Conservation (phyloP, 169 alveolate genomes). For the Perkinsus chesapeaki region DNA sequence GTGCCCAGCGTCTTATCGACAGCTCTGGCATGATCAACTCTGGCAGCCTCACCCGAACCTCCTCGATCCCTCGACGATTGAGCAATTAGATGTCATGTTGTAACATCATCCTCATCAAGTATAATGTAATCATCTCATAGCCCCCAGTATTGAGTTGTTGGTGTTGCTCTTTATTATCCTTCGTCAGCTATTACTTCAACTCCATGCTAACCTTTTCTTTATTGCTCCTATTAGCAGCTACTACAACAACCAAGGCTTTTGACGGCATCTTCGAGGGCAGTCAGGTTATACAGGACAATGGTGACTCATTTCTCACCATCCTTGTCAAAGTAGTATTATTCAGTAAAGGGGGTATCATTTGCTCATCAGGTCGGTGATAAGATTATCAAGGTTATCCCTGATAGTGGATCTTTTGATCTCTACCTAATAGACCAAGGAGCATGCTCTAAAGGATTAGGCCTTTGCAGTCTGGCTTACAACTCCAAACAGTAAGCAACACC, state of each 20-base stretch:
- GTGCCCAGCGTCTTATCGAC: background rate
- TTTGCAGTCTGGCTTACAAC: background rate
- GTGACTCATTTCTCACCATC: background rate
- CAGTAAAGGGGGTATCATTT: background rate
- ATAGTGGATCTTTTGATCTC: background rate
- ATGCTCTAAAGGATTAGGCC: background rate
- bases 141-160: too few relatives aligned
- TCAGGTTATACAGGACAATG: background rate
- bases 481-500: background rate
- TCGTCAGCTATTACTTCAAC: background rate
- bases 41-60: background rate
- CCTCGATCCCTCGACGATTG: background rate
- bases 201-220: background rate
- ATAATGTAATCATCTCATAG: too few relatives aligned
- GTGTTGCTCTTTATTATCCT: background rate
- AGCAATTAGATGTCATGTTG: too few relatives aligned
- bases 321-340: background rate
- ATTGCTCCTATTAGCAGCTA: background rate
- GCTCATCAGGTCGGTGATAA: background rate
- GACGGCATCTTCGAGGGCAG: background rate
- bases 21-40: background rate
- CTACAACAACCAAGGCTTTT: background rate
- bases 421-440: background rate
- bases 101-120: too few relatives aligned
- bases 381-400: background rate